Evolutionary conservation across 164 flowering plant genomes (phyloP).

Genomic region (Cinnamomum micranthum): DNA sequence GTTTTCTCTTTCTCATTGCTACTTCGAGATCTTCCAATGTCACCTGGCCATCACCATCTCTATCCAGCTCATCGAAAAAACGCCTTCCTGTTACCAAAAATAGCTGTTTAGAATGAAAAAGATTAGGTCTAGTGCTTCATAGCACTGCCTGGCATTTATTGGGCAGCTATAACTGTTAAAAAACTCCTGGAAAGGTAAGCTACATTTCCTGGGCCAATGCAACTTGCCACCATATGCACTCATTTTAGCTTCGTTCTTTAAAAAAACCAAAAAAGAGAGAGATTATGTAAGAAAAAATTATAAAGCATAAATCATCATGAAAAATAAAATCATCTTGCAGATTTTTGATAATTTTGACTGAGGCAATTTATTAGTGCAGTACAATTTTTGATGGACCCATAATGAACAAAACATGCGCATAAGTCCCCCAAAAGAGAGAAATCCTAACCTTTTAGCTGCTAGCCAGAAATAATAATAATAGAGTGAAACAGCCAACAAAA

Average conservation of each 20-base stretch:
- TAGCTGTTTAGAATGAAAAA: conserved; percentile 1
- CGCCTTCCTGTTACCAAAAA: conserved; percentile 61
- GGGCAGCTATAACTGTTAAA: no score
- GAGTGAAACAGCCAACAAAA: neutral
- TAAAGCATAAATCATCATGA: neutral
- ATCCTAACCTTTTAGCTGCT: neutral
- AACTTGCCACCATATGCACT: neutral
- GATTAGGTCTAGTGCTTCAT: neutral
- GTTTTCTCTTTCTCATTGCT: conserved; percentile 83
- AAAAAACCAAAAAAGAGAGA: no score
- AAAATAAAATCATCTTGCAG: neutral
- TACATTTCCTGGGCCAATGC: neutral
- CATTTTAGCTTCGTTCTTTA: neutral
- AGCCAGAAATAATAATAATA: neutral
- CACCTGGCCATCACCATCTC: conserved; percentile 97
- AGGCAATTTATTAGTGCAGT: neutral
- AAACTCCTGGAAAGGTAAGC: neutral
- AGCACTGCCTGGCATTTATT: neutral
- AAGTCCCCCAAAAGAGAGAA: neutral
- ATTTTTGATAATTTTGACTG: no score
- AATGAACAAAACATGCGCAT: neutral
- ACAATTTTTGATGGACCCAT: neutral
- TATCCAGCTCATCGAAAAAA: conserved; percentile 92
- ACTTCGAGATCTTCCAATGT: conserved; percentile 91
- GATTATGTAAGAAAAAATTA: no score